phyloP scores from a whole-genome alignment of 768 basidiomycete genomes.

The Tubosaeta sp. region DNA sequence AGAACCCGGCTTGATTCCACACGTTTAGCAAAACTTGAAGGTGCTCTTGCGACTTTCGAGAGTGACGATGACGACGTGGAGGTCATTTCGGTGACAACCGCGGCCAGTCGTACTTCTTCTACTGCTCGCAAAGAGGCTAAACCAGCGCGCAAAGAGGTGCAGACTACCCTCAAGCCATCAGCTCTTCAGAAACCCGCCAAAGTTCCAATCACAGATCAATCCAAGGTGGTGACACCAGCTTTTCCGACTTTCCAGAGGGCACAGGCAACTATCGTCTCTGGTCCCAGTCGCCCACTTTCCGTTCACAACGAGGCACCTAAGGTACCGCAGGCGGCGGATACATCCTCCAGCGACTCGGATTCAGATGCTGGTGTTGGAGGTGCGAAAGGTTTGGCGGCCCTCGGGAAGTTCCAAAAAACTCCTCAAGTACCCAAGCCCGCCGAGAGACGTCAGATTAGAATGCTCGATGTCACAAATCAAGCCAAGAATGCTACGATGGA shows the following conservation, averaged over 20 bases:
- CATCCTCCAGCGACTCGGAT: conserved; percentile 44
- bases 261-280: conserved; percentile 26
- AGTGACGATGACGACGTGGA: conserved; percentile 60
- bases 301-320: conserved; percentile 8
- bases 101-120: conserved; percentile 11
- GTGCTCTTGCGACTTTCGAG: conserved; percentile 60
- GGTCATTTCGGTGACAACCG: conserved; percentile 40
- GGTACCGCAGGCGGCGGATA: conserved; percentile 7
- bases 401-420: conserved; percentile 58
- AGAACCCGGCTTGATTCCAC: conserved; percentile 51
- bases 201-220: conserved; percentile 16
- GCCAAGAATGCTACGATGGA: conserved; percentile 43
- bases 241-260: conserved; percentile 43
- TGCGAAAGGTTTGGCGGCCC: conserved; percentile 44
- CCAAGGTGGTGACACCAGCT: conserved; percentile 35
- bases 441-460: conserved; percentile 61
- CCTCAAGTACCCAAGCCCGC: conserved; percentile 54
- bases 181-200: conserved; percentile 15
- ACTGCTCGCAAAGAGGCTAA: conserved; percentile 11
- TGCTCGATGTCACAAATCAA: conserved; percentile 49
- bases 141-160: conserved; percentile 16
- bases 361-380: conserved; percentile 44
- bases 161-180: conserved; percentile 16
- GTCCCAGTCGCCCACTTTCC: conserved; percentile 30
- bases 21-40: conserved; percentile 63